Evolutionary conservation across 2,329 filamentous ascomycete genomes (phyloP).

Genomic region (Aspergillus sp.): DNA sequence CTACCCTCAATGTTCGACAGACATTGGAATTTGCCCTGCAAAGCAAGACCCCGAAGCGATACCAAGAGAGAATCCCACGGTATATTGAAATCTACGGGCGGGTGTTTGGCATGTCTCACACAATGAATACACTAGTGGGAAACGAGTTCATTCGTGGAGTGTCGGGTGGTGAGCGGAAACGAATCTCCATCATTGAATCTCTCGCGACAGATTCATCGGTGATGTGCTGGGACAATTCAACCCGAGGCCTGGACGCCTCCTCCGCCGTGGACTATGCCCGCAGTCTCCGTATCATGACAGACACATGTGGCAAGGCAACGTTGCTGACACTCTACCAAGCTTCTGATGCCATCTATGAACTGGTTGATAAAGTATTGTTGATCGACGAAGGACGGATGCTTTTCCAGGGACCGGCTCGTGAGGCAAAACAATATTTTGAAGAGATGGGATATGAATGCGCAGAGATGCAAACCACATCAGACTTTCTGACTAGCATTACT

Average conservation of each 20-base stretch:
- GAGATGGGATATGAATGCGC: conserved; percentile 56
- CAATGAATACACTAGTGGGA: conserved; percentile 65
- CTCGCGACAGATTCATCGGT: conserved; percentile 65
- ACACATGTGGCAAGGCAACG: conserved; percentile 62
- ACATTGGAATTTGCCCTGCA: conserved; percentile 66
- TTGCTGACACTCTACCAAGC: conserved; percentile 65
- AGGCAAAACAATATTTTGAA: conserved; percentile 59
- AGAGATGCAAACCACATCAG: conserved; percentile 61
- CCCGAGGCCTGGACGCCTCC: conserved; percentile 66
- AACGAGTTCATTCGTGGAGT: conserved; percentile 52
- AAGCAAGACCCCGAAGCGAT: conserved; percentile 64
- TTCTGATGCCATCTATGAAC: conserved; percentile 59
- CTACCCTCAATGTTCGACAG: conserved; percentile 66
- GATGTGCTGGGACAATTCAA: conserved; percentile 71
- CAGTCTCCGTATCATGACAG: conserved; percentile 63
- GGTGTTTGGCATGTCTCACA: conserved; percentile 70
- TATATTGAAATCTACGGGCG: conserved; percentile 63
- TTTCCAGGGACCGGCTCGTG: conserved; percentile 53
- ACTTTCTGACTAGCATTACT: conserved; percentile 68
- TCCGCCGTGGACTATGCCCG: conserved; percentile 70
- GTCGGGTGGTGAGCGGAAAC: conserved; percentile 70
- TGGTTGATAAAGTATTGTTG: conserved; percentile 71
- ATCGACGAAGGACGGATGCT: conserved; percentile 65
- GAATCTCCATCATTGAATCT: conserved; percentile 69
- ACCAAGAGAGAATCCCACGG: conserved; percentile 55